Conservation (phyloP, 805 yeast species). For the Wickerhamomyces bovis region DNA sequence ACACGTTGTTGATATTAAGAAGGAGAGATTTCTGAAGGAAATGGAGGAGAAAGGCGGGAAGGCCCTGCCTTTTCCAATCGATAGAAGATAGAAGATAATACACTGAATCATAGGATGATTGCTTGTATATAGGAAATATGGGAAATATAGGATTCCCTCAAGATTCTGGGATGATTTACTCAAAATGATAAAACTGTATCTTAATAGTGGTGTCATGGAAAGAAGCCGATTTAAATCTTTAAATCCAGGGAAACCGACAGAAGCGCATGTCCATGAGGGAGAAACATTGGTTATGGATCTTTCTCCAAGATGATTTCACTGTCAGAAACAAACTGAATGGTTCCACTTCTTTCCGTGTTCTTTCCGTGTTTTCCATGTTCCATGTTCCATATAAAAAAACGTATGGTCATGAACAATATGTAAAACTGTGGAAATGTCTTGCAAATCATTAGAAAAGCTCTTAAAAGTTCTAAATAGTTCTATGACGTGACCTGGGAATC, state of each 20-base stretch:
- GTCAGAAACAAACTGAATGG: too few species aligned
- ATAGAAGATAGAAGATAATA: conserved; percentile 6
- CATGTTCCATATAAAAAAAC: neutral
- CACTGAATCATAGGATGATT: neutral
- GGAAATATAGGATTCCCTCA: neutral
- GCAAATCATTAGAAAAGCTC: too few species aligned
- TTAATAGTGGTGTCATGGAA: too few species aligned
- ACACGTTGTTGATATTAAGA: conserved; percentile 68
- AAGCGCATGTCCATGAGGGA: too few species aligned
- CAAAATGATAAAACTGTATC: too few species aligned
- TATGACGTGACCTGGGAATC: neutral
- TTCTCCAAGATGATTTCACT: too few species aligned
- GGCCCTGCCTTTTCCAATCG: conserved; percentile 22
- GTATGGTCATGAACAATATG: too few species aligned
- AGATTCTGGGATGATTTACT: too few species aligned
- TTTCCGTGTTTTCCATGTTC: neutral
- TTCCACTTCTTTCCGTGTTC: too few species aligned
- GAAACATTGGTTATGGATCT: too few species aligned
- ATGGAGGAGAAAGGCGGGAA: conserved; percentile 62
- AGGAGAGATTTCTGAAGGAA: conserved; percentile 60
- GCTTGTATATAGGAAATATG: neutral
- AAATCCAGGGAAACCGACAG: too few species aligned
- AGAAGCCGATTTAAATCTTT: too few species aligned
- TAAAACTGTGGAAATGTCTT: neutral
- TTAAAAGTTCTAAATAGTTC: neutral